A percentile compares a stretch with the other conserved stretches of the same genome.
These are phyloP conservation scores for Solidago caesia DNA, from an alignment of 129 eudicot genomes.

Conservation along the genomic window DNA sequence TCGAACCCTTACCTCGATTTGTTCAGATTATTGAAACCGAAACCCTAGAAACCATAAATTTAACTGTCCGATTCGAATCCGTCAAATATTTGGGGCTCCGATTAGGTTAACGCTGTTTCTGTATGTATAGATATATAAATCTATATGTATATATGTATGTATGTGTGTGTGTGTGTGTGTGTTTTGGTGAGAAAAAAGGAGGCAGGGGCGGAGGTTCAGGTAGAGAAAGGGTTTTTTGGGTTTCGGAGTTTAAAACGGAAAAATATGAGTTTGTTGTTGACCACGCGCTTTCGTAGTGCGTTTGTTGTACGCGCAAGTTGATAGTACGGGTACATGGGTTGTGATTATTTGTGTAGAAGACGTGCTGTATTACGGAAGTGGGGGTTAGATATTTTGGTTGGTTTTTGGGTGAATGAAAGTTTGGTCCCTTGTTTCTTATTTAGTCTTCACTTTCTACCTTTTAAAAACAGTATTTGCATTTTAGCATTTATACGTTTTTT, in stretches of 20 bases:
- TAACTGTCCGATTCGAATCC: not conserved
- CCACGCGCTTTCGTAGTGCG: conserved; percentile 23
- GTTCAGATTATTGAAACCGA: conserved; percentile 32
- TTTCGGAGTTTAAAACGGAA: conserved; percentile 36
- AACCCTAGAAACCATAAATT: conserved; percentile 54
- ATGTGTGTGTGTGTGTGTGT: conserved; percentile 21
- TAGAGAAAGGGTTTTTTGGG: conserved; percentile 35
- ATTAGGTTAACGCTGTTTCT: conserved; percentile 15
- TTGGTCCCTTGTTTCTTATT: conserved; percentile 5
- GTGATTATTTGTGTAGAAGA: conserved; percentile 15
- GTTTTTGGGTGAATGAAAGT: not conserved
- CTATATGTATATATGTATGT: not conserved
- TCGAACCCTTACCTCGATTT: conserved; percentile 42
- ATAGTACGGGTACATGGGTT: not conserved
- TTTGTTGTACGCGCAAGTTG: conserved; percentile 4
- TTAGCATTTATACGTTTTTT: not conserved
- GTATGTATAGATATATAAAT: too few species aligned
- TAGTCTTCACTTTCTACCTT: not conserved
- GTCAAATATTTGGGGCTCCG: conserved; percentile 21
- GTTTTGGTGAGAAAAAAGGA: conserved; percentile 22
- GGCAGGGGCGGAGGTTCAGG: conserved; percentile 49
- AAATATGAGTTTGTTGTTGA: conserved; percentile 8
- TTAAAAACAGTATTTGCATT: not conserved
- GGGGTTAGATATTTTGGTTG: conserved; percentile 14
- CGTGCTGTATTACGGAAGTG: conserved; percentile 24